A percentile compares a stretch with the other conserved stretches of the same genome.
Evolutionary conservation across 2,329 filamentous ascomycete species (phyloP).

Genomic region (Drechslera avenae): DNA sequence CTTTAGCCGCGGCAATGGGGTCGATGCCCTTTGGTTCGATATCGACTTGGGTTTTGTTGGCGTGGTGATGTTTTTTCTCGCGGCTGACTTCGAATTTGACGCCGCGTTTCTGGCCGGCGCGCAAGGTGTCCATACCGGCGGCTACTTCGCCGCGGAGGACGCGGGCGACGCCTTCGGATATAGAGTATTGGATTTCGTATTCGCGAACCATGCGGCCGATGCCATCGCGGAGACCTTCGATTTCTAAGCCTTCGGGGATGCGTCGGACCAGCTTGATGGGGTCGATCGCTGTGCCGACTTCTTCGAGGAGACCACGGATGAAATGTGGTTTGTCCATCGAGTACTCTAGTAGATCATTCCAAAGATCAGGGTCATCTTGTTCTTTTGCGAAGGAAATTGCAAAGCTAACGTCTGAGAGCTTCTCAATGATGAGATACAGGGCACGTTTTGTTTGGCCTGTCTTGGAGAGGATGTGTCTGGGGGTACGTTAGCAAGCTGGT

Average conservation of each 20-base stretch:
- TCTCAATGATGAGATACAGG: constrained; percentile 88
- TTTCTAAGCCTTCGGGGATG: constrained; percentile 91
- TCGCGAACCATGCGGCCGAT: constrained; percentile 91
- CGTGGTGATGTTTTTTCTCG: constrained; percentile 16
- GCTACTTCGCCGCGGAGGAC: constrained; percentile 88
- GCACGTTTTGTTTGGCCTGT: constrained; percentile 93
- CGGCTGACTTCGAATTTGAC: constrained; percentile 82
- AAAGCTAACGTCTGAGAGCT: constrained; percentile 86
- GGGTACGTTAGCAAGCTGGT: constrained; percentile 20
- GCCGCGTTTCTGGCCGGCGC: constrained; percentile 78
- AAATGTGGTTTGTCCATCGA: constrained; percentile 98
- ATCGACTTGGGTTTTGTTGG: constrained; percentile 29
- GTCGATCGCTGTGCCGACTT: constrained; percentile 92
- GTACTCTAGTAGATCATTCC: constrained; percentile 93
- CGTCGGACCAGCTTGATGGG: constrained; percentile 87
- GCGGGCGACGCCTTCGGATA: constrained; percentile 84
- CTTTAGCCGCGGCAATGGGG: constrained; percentile 30
- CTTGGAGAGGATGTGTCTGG: constrained; percentile 81
- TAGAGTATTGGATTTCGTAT: constrained; percentile 92
- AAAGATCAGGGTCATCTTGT: constrained; percentile 88
- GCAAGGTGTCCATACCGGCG: constrained; percentile 77
- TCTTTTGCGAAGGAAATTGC: constrained; percentile 95
- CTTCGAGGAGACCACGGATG: constrained; percentile 87
- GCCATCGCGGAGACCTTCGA: constrained; percentile 86
- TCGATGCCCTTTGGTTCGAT: constrained; percentile 38